These are phyloP conservation scores for Rhododendron williamsianum DNA, from an alignment of 148 eudicot species.

Conservation along the genomic window DNA sequence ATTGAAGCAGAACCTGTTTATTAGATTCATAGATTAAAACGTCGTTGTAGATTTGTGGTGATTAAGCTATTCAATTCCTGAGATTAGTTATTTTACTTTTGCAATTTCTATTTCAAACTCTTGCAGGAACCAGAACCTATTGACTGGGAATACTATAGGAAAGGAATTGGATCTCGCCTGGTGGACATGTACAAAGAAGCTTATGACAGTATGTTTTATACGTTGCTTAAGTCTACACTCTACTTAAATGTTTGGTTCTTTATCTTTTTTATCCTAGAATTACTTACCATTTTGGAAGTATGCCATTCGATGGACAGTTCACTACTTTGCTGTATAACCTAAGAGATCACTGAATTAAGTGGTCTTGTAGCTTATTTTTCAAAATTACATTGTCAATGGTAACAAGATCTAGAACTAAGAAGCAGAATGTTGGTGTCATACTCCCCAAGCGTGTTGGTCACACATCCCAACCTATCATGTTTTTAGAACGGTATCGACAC, in stretches of 20 bases:
- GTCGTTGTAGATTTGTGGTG: neutral
- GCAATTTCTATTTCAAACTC: neutral
- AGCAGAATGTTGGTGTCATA: neutral
- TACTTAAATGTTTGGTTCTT: neutral
- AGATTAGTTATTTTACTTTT: neutral
- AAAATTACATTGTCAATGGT: neutral
- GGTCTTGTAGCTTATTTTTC: neutral
- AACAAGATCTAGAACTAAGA: neutral
- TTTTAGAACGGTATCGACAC: neutral
- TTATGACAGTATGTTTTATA: constrained; percentile 62
- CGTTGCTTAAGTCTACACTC: neutral
- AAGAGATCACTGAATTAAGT: neutral
- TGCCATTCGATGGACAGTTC: neutral
- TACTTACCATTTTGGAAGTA: neutral
- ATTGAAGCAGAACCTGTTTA: neutral
- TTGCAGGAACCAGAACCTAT: constrained; percentile 93
- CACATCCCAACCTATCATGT: neutral
- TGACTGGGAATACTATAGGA: constrained; percentile 96
- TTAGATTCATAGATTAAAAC: neutral
- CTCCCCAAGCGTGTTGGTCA: neutral
- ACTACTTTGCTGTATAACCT: neutral
- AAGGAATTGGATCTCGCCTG: constrained; percentile 77
- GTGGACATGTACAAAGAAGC: constrained; percentile 98
- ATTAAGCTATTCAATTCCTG: neutral
- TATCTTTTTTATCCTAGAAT: neutral